Evolutionary conservation across 2,329 filamentous ascomycete genomes (phyloP).

Genomic region (Fonsecaea pedrosoi): DNA sequence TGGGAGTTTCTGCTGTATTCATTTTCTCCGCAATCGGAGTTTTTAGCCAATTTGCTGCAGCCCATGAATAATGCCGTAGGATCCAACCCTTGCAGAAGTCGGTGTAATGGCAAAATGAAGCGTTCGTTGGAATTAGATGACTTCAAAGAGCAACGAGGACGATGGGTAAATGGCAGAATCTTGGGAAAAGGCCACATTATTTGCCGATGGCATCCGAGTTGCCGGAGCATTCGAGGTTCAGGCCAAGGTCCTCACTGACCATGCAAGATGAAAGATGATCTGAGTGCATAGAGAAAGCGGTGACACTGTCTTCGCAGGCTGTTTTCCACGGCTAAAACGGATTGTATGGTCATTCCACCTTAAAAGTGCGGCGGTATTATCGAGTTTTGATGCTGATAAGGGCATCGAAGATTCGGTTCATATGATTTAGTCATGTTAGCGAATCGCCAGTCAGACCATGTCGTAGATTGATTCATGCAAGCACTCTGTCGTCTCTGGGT

Average conservation of each 20-base stretch:
- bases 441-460: not conserved
- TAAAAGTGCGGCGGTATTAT: not conserved
- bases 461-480: not conserved
- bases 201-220: not conserved
- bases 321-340: not conserved
- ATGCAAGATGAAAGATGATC: not conserved
- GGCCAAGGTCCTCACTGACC: not conserved
- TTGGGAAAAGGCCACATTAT: not conserved
- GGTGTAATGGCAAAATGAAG: not conserved
- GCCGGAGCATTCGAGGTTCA: not conserved
- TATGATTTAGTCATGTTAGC: not conserved
- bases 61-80: not conserved
- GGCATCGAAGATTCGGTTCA: not conserved
- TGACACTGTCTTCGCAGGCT: not conserved
- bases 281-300: not conserved
- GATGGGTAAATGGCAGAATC: not conserved
- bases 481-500: not conserved
- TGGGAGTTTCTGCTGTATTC: not conserved
- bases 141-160: not conserved
- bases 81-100: not conserved
- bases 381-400: not conserved
- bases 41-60: not conserved
- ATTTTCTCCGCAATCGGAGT: not conserved
- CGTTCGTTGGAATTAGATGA: not conserved
- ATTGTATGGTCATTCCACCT: not conserved